Evolutionary conservation across 2,329 filamentous ascomycete genomes (phyloP), one percentile per base, ranked within the genome.

Genomic region (Venturia carpophila): DNA sequence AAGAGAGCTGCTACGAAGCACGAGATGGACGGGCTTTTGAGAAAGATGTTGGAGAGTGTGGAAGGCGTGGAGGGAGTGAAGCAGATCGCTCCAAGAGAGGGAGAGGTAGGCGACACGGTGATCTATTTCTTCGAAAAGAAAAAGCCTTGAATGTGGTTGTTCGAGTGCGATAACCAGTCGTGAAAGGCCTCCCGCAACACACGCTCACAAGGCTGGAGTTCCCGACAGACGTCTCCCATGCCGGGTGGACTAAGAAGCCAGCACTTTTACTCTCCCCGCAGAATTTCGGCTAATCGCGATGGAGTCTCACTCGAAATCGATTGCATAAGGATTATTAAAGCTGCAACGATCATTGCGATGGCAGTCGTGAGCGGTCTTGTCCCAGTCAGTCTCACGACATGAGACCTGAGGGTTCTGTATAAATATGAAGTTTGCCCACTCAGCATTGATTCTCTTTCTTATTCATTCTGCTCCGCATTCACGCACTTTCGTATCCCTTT

Each of bases 11-110:
- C 52, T 17, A 61, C 34, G 5, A 47, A 41, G 41, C 41, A 39
- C 7, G 64, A 65, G 42, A 41, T 65, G 24, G 55, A 65, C 10
- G 64, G 52, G 19, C 19, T 60, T 3, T 24, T 61, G 41, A 56
- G 27, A 15, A 45, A 9, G 41, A 60, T 65, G 24, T n/a, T n/a
- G 52, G 52, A 64, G 47, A 52, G 5, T 19, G 19, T 64, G 15
- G 47, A 64, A 43, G 9, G n/a, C 13, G 56, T 65, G 1, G 41
- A 47, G 21, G 56, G 64, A 24, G 64, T 43, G 45, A 41, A 9
- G 21, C 52, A 65, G 56, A 13, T 30, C 13, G 34, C 37, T 27
- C 30, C 24, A 41, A 5, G 2, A 1, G 64, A 65, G 11, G 64
- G 64, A 19, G 15, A 52, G 11, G n/a, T 49, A 9, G 64, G 37